Evolutionary conservation across 345 rosid species (phyloP).

Genomic region (Brassica cretica): DNA sequence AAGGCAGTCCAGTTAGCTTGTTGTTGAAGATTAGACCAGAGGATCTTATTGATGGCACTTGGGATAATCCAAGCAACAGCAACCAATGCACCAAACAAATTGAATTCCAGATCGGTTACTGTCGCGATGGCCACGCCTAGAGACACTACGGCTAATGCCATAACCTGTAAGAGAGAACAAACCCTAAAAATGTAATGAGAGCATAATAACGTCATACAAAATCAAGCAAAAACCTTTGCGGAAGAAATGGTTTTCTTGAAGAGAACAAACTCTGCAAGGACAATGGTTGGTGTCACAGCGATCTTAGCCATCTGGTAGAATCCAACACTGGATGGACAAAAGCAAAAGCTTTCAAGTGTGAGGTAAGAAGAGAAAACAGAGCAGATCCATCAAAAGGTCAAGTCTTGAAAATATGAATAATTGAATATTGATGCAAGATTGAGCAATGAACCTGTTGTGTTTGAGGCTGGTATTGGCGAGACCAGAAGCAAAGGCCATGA

Average conservation of each 20-base stretch:
- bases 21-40: constrained; percentile 93
- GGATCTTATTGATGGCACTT: constrained; percentile 81
- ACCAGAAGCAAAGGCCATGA: constrained; percentile 96
- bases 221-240: constrained; percentile 49
- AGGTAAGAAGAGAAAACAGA: constrained; percentile 1
- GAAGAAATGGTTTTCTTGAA: constrained; percentile 64
- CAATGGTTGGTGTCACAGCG: constrained; percentile 94
- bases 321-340: constrained; percentile 70
- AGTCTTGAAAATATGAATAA: not conserved
- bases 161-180: constrained; percentile 47
- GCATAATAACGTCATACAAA: not conserved
- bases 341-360: constrained; percentile 17
- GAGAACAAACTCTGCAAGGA: constrained; percentile 73
- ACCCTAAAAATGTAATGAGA: not conserved
- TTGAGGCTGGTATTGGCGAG: constrained; percentile 92
- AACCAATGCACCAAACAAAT: constrained; percentile 71
- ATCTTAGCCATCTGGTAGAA: constrained; percentile 98
- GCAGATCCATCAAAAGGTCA: constrained; percentile 2
- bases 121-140: constrained; percentile 90
- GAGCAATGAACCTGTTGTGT: constrained; percentile 62
- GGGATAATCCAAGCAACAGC: constrained; percentile 90
- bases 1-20: constrained; percentile 93
- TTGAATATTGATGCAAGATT: not conserved
- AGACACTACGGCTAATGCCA: constrained; percentile 71
- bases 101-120: constrained; percentile 84